These are phyloP conservation scores for Sugiyamaella paludigena DNA, from an alignment of 1,139 yeast species.

Conservation along the genomic window DNA sequence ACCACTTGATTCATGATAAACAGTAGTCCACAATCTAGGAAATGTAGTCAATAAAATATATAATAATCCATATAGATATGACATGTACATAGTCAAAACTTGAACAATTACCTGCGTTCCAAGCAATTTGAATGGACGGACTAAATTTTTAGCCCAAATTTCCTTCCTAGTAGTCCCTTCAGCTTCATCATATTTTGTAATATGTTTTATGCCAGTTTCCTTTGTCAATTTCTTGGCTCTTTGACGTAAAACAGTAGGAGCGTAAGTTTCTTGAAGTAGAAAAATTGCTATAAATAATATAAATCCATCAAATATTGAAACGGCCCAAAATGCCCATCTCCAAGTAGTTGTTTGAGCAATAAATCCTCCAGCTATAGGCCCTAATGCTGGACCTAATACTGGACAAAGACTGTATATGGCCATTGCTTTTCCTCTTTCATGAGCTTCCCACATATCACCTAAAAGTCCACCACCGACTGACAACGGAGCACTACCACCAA, in stretches of 20 bases:
- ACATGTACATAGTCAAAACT: conserved; percentile 58
- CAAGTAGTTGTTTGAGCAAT: conserved; percentile 48
- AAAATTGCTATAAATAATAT: conserved; percentile 45
- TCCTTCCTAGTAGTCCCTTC: conserved; percentile 14
- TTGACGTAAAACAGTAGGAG: conserved; percentile 49
- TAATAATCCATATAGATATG: conserved; percentile 60
- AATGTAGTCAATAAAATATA: conserved; percentile 57
- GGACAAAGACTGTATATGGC: conserved; percentile 59
- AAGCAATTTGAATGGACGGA: conserved; percentile 54
- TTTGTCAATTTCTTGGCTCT: conserved; percentile 47
- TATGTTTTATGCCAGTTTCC: conserved; percentile 54
- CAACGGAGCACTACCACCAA: conserved; percentile 55
- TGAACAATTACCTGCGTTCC: conserved; percentile 59
- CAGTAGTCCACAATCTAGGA: conserved; percentile 48
- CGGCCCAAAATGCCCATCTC: conserved; percentile 61
- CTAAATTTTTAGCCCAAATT: conserved; percentile 32
- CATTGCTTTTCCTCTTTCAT: conserved; percentile 54
- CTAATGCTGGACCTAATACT: conserved; percentile 57
- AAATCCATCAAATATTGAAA: conserved; percentile 51
- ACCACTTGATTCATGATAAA: conserved; percentile 48
- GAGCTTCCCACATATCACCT: conserved; percentile 56
- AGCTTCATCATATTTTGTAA: conserved; percentile 50
- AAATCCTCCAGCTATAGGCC: conserved; percentile 57
- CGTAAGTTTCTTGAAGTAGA: conserved; percentile 55
- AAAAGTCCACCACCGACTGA: conserved; percentile 66